Percentiles rank a stretch among this genome's conserved stretches.
phyloP scores from a whole-genome alignment of 2,329 filamentous ascomycete species.

The Clonostachys sp. region DNA sequence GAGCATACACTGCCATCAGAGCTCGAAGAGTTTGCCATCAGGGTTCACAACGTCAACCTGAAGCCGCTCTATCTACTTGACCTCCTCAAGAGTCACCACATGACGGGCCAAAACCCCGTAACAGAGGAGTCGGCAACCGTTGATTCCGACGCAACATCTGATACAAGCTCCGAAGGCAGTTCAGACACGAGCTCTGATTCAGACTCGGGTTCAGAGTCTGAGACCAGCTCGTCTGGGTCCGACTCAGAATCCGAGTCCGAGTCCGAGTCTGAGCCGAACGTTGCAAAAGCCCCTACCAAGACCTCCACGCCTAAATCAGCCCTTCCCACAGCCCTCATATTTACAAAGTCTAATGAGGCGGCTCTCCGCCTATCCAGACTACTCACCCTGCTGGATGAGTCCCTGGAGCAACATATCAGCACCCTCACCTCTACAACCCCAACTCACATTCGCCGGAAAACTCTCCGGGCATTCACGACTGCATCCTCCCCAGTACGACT shows the following conservation, averaged over 20 bases:
- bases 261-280: conserved; percentile 11
- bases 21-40: conserved; percentile 62
- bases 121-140: conserved; percentile 1
- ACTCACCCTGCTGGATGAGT: conserved; percentile 61
- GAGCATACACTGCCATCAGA: conserved; percentile 55
- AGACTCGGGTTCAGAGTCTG: conserved; percentile 15
- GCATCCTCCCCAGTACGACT: conserved; percentile 65
- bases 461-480: conserved; percentile 62
- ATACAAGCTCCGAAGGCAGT: conserved; percentile 22
- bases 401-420: conserved; percentile 51
- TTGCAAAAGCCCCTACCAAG: neutral
- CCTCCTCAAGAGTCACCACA: conserved; percentile 57
- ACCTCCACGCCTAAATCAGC: conserved; percentile 11
- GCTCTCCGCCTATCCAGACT: conserved; percentile 84
- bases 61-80: conserved; percentile 85
- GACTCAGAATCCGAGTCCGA: conserved; percentile 21
- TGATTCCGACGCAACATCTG: conserved; percentile 13
- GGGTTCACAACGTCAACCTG: conserved; percentile 63
- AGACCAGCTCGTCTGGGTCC: conserved; percentile 21
- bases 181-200: conserved; percentile 25
- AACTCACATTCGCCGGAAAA: conserved; percentile 64
- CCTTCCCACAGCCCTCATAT: conserved; percentile 62
- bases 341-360: conserved; percentile 86
- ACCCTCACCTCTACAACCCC: conserved; percentile 75
- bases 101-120: conserved; percentile 18